Percentiles rank a stretch among this genome's conserved stretches.
phyloP scores from a whole-genome alignment of 1,139 yeast genomes.

The Waltiozyma sp. region DNA sequence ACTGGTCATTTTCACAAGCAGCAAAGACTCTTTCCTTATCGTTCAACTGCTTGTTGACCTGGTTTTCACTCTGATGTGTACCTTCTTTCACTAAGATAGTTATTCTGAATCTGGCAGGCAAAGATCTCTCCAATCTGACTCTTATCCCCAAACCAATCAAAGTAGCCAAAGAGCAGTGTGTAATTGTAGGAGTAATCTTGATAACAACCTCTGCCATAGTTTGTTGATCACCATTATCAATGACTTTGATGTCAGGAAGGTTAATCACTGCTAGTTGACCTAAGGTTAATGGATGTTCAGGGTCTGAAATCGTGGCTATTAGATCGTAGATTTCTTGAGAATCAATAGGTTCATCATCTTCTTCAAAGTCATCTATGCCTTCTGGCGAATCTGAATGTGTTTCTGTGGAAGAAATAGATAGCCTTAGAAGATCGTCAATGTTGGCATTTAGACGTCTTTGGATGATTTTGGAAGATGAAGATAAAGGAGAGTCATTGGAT shows the following conservation, averaged over 20 bases:
- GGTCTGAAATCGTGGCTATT: constrained; percentile 85
- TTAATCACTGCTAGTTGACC: constrained; percentile 95
- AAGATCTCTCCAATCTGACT: constrained; percentile 79
- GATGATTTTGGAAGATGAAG: neutral
- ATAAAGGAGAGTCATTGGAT: constrained; percentile 11
- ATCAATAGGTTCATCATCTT: constrained; percentile 60
- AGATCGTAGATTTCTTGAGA: constrained; percentile 64
- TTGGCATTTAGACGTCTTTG: too few species aligned
- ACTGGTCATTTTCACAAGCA: constrained; percentile 94
- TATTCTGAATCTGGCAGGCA: constrained; percentile 78
- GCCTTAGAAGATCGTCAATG: constrained; percentile 1
- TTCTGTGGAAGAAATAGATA: constrained; percentile 5
- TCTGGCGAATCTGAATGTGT: constrained; percentile 9
- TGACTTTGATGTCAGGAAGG: constrained; percentile 64
- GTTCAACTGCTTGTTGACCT: constrained; percentile 91
- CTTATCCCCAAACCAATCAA: constrained; percentile 91
- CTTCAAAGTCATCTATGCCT: constrained; percentile 7
- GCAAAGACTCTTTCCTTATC: constrained; percentile 98
- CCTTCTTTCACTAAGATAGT: constrained; percentile 79
- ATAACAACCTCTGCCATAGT: constrained; percentile 70
- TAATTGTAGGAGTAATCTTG: constrained; percentile 90
- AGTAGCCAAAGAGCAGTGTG: constrained; percentile 95
- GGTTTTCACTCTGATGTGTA: constrained; percentile 89
- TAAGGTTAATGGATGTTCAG: constrained; percentile 91
- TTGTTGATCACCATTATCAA: constrained; percentile 37